These are phyloP conservation scores for Ascochyta fabae DNA, from an alignment of 2,329 filamentous ascomycete species.

Conservation along the genomic window DNA sequence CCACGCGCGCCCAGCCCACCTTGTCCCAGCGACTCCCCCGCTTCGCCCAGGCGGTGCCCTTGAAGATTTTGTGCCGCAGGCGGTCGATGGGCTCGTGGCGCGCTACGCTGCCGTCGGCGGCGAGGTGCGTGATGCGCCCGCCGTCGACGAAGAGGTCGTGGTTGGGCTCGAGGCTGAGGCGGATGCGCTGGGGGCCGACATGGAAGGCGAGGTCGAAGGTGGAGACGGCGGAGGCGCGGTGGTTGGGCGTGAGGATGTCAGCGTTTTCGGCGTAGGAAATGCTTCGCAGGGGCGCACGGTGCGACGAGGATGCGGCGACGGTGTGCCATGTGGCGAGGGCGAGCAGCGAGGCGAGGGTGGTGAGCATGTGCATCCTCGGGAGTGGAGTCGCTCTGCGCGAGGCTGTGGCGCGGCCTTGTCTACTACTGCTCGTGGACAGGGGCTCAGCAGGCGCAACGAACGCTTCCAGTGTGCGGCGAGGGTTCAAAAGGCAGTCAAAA, in stretches of 20 bases:
- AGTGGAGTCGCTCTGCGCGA: conserved; percentile 3
- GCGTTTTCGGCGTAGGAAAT: conserved; percentile 76
- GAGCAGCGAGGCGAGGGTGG: conserved; percentile 16
- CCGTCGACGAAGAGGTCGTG: conserved; percentile 83
- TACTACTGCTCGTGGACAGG: background rate
- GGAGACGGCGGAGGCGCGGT: conserved; percentile 79
- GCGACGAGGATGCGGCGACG: conserved; percentile 39
- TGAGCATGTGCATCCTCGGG: conserved; percentile 23
- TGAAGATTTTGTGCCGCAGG: conserved; percentile 80
- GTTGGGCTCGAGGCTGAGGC: conserved; percentile 85
- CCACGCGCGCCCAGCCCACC: conserved; percentile 86
- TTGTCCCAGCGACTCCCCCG: conserved; percentile 84
- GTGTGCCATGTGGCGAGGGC: conserved; percentile 35
- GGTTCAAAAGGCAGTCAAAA: conserved; percentile 18
- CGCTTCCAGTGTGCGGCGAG: background rate
- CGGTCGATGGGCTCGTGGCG: conserved; percentile 74
- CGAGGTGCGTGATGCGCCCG: conserved; percentile 75
- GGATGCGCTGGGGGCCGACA: conserved; percentile 70
- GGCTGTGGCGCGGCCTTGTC: conserved; percentile 15
- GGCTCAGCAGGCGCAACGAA: background rate
- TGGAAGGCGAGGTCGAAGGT: conserved; percentile 85
- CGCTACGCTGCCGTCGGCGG: conserved; percentile 71
- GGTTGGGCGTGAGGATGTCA: conserved; percentile 77
- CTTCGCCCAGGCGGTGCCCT: conserved; percentile 74
- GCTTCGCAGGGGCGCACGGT: conserved; percentile 76